Percentiles rank a stretch among this genome's conserved stretches.
phyloP scores from a whole-genome alignment of 1,284 basidiomycete species.

The Tilletia horrida region DNA sequence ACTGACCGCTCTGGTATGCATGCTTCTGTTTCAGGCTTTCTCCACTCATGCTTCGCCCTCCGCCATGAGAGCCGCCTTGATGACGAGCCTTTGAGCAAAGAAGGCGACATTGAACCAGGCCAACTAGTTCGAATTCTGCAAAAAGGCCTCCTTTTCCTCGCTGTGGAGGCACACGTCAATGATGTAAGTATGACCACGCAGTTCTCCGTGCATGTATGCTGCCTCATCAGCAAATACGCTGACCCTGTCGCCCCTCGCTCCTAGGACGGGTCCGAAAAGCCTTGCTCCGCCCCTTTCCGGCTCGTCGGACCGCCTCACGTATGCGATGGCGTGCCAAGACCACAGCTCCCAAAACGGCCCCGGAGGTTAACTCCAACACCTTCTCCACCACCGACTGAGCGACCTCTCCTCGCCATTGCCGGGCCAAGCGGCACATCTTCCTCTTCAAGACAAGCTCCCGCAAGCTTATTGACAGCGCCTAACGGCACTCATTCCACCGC shows the following conservation, averaged over 20 bases:
- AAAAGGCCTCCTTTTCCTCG: constrained; percentile 50
- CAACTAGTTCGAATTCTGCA: constrained; percentile 46
- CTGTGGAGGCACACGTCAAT: constrained; percentile 46
- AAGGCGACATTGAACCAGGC: constrained; percentile 50
- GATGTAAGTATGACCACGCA: constrained; percentile 21
- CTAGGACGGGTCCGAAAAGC: constrained; percentile 45
- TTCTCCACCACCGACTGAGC: constrained; percentile 17
- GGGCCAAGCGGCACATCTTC: constrained; percentile 4
- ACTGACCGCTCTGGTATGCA: too few relatives aligned
- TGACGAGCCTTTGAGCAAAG: constrained; percentile 45
- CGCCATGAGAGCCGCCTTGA: constrained; percentile 52
- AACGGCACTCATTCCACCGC: constrained; percentile 14
- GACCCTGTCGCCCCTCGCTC: neutral
- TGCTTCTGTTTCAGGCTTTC: constrained; percentile 39
- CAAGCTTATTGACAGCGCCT: neutral
- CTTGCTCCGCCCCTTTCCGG: constrained; percentile 42
- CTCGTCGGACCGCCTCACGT: constrained; percentile 46
- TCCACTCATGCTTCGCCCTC: constrained; percentile 46
- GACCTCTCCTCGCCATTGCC: constrained; percentile 1
- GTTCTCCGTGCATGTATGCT: neutral
- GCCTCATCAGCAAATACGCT: neutral
- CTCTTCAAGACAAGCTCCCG: neutral
- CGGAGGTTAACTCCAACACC: constrained; percentile 15
- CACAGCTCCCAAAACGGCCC: constrained; percentile 18
- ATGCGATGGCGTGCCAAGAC: constrained; percentile 42